Evolutionary conservation across 2,329 filamentous ascomycete genomes (phyloP).

Genomic region (Phaeoacremonium minimum): DNA sequence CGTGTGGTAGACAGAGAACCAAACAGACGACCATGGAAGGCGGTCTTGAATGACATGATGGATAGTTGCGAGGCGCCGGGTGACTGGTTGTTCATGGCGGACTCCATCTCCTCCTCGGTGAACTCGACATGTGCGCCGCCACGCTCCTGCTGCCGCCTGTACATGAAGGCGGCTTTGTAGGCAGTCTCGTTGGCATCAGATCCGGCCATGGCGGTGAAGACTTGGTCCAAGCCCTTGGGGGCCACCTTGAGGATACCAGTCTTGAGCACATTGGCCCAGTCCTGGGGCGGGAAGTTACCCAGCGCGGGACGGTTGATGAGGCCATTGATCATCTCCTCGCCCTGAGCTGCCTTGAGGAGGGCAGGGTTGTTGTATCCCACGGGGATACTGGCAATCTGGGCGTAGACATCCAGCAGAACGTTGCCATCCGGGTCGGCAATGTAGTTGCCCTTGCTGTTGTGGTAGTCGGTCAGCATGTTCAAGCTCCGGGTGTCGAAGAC

Average conservation of each 20-base stretch:
- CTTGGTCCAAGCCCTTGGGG: conserved; percentile 78
- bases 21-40: conserved; percentile 88
- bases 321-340: conserved; percentile 73
- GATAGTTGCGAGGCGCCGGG: conserved; percentile 74
- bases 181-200: conserved; percentile 93
- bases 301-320: conserved; percentile 86
- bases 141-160: conserved; percentile 74
- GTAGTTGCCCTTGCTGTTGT: conserved; percentile 75
- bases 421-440: conserved; percentile 70
- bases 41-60: conserved; percentile 84
- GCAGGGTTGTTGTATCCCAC: conserved; percentile 88
- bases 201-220: conserved; percentile 85
- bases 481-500: conserved; percentile 83
- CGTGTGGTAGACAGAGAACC: conserved; percentile 83
- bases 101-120: conserved; percentile 68
- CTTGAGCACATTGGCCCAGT: conserved; percentile 78
- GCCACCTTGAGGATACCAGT: conserved; percentile 78
- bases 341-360: conserved; percentile 65
- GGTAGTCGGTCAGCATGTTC: conserved; percentile 78
- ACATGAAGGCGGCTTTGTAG: conserved; percentile 96
- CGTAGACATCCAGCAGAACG: conserved; percentile 71
- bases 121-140: conserved; percentile 76
- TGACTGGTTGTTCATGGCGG: conserved; percentile 73
- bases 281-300: conserved; percentile 83
- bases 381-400: conserved; percentile 90